phyloP scores from a whole-genome alignment of 345 rosid species.

The Citrus unshiu region DNA sequence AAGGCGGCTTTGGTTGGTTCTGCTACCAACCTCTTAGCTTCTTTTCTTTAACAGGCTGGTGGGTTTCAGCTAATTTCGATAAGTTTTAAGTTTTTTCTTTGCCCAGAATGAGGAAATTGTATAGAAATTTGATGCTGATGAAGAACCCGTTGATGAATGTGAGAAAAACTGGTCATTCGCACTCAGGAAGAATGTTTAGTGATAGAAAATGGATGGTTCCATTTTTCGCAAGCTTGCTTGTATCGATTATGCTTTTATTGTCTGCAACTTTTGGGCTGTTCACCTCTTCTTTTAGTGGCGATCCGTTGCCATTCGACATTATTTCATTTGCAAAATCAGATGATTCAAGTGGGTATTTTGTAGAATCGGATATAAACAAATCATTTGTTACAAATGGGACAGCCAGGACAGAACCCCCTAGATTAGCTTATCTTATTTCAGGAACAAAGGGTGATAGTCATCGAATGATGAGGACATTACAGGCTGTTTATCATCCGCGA shows the following conservation, averaged over 20 bases:
- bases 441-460: conserved; percentile 94
- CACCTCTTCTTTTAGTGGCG: conserved; percentile 38
- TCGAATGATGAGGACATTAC: conserved; percentile 91
- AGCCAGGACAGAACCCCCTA: conserved; percentile 47
- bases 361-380: conserved; percentile 56
- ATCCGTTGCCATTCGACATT: conserved; percentile 48
- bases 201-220: conserved; percentile 86
- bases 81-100: conserved; percentile 1
- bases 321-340: conserved; percentile 38
- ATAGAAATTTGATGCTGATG: conserved; percentile 39
- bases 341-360: conserved; percentile 60
- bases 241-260: conserved; percentile 56
- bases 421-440: conserved; percentile 85
- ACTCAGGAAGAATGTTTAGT: conserved; percentile 60
- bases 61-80: conserved; percentile 4
- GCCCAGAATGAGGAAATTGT: conserved; percentile 42
- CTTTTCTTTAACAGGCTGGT: conserved; percentile 13
- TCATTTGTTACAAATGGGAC: conserved; percentile 22
- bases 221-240: conserved; percentile 72
- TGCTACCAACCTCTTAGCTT: conserved; percentile 24
- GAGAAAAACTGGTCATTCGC: conserved; percentile 59
- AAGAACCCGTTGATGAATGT: conserved; percentile 34
- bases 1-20: conserved; percentile 31
- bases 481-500: conserved; percentile 92
- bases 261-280: conserved; percentile 41